Base-by-base conservation (phyloP, 345 rosid species). In the Eucalyptus albens region DNA sequence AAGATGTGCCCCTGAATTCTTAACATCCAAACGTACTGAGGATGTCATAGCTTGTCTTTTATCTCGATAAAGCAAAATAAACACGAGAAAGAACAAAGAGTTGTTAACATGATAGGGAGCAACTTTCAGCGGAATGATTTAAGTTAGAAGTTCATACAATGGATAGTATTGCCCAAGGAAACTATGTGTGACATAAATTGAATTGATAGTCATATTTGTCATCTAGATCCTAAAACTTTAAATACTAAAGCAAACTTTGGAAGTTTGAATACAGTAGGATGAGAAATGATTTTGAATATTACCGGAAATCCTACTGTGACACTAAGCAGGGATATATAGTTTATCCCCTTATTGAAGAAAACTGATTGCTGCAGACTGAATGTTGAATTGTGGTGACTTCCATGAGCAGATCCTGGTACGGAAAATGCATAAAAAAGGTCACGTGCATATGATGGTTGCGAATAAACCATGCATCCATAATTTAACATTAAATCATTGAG, bases 271-370 rank as follows among this genome's bases (percentile, higher is more conserved):
- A 49, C 37, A 26, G 24, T 65, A 6, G 50, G 88, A 49, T 50
- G 50, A 33, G 31, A 86, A 27, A 62, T 80, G 87, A 77, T 42
- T 88, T 88, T 49, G 89, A 88, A 56, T 85, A 69, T 72, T 94
- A 96, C 98, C 95, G 98, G 99, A 92, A 95, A 92, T 87, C 98
- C 99, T 69, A 94, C 97, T 95, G 94, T 95, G 51, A 92, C 97
- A 44, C 99, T 97, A n/a, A 97, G 96, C 88, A 97, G 91, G 88
- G 99, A 93, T 90, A 97, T 88, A 77, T 92, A 72, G 93, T 95
- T 97, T 89, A 92, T 91, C 91, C 96, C 98, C 87, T 87, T 88
- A 9, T 24, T 90, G 89, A 96, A 89, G 91, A 94, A 88, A 69
- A 95, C 16, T 26, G 87, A 87, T 55, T 86, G 90, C 89, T 92